Percentiles rank a stretch among this genome's conserved stretches.
phyloP scores from a whole-genome alignment of 352 stramenopile species.

The Hyaloperonospora arabidopsidis region DNA sequence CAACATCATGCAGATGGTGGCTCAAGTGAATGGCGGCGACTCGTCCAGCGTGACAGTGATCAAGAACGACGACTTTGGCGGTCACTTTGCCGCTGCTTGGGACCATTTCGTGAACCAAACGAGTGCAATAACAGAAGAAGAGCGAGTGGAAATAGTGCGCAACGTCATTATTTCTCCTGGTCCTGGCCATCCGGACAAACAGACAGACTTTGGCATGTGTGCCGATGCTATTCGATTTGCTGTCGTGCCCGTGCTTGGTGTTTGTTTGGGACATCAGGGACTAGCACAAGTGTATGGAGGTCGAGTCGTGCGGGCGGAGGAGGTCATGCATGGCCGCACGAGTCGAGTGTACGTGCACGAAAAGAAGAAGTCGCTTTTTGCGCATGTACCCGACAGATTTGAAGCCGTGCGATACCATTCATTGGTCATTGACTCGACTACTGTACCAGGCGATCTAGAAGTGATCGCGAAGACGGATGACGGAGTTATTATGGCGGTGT shows the following conservation, averaged over 20 bases:
- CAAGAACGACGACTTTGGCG: slow-evolving; percentile 87
- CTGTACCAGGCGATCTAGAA: slow-evolving; percentile 36
- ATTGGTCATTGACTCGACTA: slow-evolving; percentile 68
- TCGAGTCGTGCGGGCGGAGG: slow-evolving; percentile 62
- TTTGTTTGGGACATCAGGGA: slow-evolving; percentile 97
- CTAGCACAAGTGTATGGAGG: slow-evolving; percentile 86
- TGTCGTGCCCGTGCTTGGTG: slow-evolving; percentile 86
- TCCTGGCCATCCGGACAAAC: slow-evolving; percentile 79
- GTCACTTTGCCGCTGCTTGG: slow-evolving; percentile 58
- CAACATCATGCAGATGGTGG: slow-evolving; percentile 94
- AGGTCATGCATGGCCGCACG: slow-evolving; percentile 92
- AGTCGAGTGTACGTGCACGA: slow-evolving; percentile 53
- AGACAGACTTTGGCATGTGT: slow-evolving; percentile 85
- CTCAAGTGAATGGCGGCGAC: slow-evolving; percentile 80
- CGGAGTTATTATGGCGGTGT: slow-evolving; percentile 86
- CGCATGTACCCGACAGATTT: slow-evolving; percentile 57
- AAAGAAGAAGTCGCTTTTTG: slow-evolving; percentile 39
- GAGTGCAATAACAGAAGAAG: slow-evolving; percentile 12
- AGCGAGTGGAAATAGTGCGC: slow-evolving; percentile 30
- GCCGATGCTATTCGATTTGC: slow-evolving; percentile 54
- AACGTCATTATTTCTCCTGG: slow-evolving; percentile 88
- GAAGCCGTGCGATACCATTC: slow-evolving; percentile 96
- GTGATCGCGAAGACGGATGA: slow-evolving; percentile 62
- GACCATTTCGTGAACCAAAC: slow-evolving; percentile 39
- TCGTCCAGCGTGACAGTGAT: slow-evolving; percentile 73